Conservation (phyloP, 2,329 filamentous ascomycete species). For the Mariannaea elegans region DNA sequence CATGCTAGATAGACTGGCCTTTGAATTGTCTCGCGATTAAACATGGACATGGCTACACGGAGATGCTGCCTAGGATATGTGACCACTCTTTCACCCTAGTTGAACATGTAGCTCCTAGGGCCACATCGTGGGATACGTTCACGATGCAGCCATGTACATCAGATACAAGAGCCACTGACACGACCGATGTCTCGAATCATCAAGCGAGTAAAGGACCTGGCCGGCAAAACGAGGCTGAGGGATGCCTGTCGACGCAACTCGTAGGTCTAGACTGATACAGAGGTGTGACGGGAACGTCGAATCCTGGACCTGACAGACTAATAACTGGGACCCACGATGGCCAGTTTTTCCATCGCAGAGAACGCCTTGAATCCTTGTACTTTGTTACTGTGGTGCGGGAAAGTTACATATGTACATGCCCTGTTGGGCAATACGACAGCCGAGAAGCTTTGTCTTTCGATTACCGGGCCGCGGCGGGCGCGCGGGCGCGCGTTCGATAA, state of each 20-base stretch:
- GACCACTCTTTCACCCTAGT: not conserved
- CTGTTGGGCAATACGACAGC: not conserved
- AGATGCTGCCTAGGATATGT: not conserved
- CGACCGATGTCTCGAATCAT: not conserved
- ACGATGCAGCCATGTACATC: not conserved
- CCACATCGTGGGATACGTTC: not conserved
- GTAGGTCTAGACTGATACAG: constrained; percentile 14
- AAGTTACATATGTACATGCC: not conserved
- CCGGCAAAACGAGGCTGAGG: not conserved
- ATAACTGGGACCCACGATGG: not conserved
- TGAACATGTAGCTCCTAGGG: not conserved
- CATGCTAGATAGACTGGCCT: constrained; percentile 9
- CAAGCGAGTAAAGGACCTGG: not conserved
- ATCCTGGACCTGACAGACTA: constrained; percentile 8
- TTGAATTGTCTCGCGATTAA: constrained; percentile 3
- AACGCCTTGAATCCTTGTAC: constrained; percentile 8
- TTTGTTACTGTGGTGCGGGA: not conserved
- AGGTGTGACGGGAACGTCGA: not conserved
- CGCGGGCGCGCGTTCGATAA: not conserved
- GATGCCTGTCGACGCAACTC: not conserved
- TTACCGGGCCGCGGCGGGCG: not conserved
- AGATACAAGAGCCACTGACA: not conserved
- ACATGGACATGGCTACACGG: not conserved
- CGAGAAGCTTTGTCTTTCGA: not conserved
- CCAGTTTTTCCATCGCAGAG: not conserved